Evolutionary conservation across 2,329 filamentous ascomycete species (phyloP).

Genomic region (Thelonectria rubi): DNA sequence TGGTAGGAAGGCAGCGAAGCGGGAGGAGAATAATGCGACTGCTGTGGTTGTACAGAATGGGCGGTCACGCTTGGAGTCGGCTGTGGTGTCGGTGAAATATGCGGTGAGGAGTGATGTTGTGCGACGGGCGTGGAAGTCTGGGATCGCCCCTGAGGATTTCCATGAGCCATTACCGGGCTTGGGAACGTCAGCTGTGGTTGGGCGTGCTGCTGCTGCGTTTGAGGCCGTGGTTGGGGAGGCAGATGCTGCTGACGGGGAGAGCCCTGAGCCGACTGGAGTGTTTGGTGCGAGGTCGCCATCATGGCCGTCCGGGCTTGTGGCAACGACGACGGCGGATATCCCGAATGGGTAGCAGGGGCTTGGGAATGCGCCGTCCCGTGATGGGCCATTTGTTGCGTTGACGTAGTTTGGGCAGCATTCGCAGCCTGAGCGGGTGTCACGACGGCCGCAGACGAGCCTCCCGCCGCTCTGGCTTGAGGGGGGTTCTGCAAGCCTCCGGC

Average conservation of each 20-base stretch:
- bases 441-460: slow-evolving; percentile 40
- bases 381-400: slow-evolving; percentile 34
- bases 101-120: slow-evolving; percentile 38
- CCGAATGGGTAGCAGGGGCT: slow-evolving; percentile 33
- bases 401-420: slow-evolving; percentile 42
- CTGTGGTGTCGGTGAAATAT: slow-evolving; percentile 40
- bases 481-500: slow-evolving; percentile 61
- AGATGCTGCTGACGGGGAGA: slow-evolving; percentile 43
- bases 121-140: slow-evolving; percentile 42
- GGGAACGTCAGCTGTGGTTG: slow-evolving; percentile 34
- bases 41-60: slow-evolving; percentile 30
- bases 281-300: slow-evolving; percentile 45
- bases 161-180: slow-evolving; percentile 35
- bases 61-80: slow-evolving; percentile 21
- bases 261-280: slow-evolving; percentile 42
- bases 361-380: slow-evolving; percentile 31
- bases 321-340: slow-evolving; percentile 41
- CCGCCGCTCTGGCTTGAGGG: slow-evolving; percentile 41
- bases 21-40: slow-evolving; percentile 31
- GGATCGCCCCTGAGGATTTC: slow-evolving; percentile 35
- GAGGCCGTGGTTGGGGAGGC: slow-evolving; percentile 42
- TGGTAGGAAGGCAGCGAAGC: slow-evolving; percentile 21
- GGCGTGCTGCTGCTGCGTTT: slow-evolving; percentile 26
- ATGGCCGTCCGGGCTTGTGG: slow-evolving; percentile 40
- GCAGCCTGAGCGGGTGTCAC: slow-evolving; percentile 48